phyloP scores from a whole-genome alignment of 2,329 filamentous ascomycete genomes.

The Alternaria conjuncta region DNA sequence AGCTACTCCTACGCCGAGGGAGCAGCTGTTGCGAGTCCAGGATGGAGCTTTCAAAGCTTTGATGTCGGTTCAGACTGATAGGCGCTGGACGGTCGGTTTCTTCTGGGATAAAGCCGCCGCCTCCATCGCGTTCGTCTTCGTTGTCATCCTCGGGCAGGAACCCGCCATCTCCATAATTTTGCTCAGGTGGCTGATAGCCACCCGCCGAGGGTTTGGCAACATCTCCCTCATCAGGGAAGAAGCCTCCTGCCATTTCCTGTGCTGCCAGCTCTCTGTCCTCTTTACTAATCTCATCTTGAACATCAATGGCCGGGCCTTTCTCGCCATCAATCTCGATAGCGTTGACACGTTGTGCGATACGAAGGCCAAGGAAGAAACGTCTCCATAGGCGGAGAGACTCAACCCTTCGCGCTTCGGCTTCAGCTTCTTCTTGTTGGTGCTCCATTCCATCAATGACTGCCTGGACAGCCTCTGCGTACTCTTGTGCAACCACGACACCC shows the following conservation, averaged over 20 bases:
- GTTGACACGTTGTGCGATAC: constrained; percentile 76
- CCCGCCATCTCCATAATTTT: constrained; percentile 25
- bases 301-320: constrained; percentile 31
- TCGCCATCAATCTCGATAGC: constrained; percentile 51
- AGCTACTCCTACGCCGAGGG: constrained; percentile 30
- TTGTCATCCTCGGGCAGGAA: constrained; percentile 14
- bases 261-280: constrained; percentile 36
- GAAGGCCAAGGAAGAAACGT: constrained; percentile 66
- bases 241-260: constrained; percentile 47
- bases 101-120: constrained; percentile 30
- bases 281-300: constrained; percentile 40
- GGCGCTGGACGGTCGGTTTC: constrained; percentile 12
- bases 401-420: constrained; percentile 61
- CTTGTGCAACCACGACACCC: constrained; percentile 76
- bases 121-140: constrained; percentile 4
- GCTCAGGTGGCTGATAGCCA: constrained; percentile 12
- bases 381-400: constrained; percentile 64
- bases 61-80: constrained; percentile 41
- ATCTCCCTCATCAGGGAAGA: constrained; percentile 59
- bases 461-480: constrained; percentile 74
- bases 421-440: constrained; percentile 68
- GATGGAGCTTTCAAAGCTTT: constrained; percentile 39
- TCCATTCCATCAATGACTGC: constrained; percentile 72
- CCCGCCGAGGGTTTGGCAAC: constrained; percentile 30
- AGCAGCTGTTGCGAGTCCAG: constrained; percentile 37